These are phyloP conservation scores for Penicillium turbatum DNA, from an alignment of 495 filamentous ascomycete species.

Conservation along the genomic window DNA sequence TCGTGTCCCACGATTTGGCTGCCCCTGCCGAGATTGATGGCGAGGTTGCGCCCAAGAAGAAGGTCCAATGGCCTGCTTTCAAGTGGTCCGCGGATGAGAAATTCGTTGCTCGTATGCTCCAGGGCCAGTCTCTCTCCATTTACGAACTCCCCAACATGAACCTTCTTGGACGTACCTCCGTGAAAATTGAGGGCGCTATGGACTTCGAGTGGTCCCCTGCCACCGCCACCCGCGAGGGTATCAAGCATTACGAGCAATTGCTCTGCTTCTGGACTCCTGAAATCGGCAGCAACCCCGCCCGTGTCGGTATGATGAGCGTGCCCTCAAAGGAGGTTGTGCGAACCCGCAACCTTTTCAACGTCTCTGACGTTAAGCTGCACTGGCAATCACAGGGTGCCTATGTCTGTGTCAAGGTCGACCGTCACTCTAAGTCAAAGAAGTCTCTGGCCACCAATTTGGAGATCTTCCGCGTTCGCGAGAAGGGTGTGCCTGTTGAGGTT, in stretches of 20 bases:
- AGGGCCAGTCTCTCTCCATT: constrained; percentile 82
- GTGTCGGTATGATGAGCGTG: constrained; percentile 93
- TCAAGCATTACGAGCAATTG: constrained; percentile 89
- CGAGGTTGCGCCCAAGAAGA: constrained; percentile 74
- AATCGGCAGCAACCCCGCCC: constrained; percentile 96
- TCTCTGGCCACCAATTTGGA: constrained; percentile 93
- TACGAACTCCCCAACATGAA: constrained; percentile 94
- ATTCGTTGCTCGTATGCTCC: constrained; percentile 89
- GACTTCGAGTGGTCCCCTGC: constrained; percentile 98
- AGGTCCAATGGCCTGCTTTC: constrained; percentile 97
- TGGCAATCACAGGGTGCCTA: constrained; percentile 95
- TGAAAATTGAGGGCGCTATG: constrained; percentile 93
- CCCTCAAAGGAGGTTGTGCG: constrained; percentile 90
- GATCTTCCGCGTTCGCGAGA: constrained; percentile 94
- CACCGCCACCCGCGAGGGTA: constrained; percentile 66
- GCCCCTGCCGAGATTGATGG: constrained; percentile 54
- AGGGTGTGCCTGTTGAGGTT: constrained; percentile 96
- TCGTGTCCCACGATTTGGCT: constrained; percentile 74
- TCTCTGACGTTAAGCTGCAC: constrained; percentile 87
- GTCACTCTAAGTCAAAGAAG: constrained; percentile 98
- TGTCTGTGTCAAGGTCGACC: constrained; percentile 96
- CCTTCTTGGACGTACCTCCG: constrained; percentile 77
- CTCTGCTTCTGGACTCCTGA: constrained; percentile 99
- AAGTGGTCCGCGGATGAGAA: constrained; percentile 98
- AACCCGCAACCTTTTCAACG: constrained; percentile 94